Base-by-base conservation (phyloP, 23 red algal species). In the Gracilaria caudata region DNA sequence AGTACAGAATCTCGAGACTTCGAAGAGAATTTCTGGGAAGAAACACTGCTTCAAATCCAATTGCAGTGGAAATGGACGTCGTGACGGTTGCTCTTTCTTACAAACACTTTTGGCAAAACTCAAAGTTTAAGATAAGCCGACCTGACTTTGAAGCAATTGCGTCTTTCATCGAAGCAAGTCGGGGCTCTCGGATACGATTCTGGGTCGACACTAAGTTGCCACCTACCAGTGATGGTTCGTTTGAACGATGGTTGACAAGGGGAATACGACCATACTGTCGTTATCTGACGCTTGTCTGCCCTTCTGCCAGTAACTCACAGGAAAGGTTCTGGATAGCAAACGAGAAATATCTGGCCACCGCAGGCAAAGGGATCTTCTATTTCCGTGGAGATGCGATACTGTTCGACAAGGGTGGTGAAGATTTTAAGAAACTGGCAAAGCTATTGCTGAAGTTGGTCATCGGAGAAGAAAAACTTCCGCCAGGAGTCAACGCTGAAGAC, bases 181-280 rank as follows among this genome's bases (percentile, higher is more conserved):
- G 70, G 7, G n/a, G 28, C 17, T 75, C 38, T n/a, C 39, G 33
- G 46, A 46, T 75, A 39, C 29, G 70, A 39, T 75, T 75, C 70
- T 75, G 70, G 70, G 25, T 75, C 28, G 70, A 75, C 46, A 43
- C 70, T 75, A 75, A 75, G 33, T 25, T 75, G 6, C 70, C 70
- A 9, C 24, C 70, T 43, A 46, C 32, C 33, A 17, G 41, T 9
- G 70, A 75, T 46, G n/a, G 38, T 24, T 36, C 70, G 13, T 75
- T 75, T 17, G 70, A 75, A 75, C 29, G 70, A 39, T 75, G 70
- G 70, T 46, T 75, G 23, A 46, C 23, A 46, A 39, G 70, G 19
- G 70, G 70, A 24, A 20, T 75, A 32, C 21, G 32, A 10, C 70
- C 70, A 12, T 75, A 75, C 13, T 39, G 19, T 16, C 70, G 70